Base-by-base conservation (phyloP, 257 asterid genomes). In the Primulina tabacum region DNA sequence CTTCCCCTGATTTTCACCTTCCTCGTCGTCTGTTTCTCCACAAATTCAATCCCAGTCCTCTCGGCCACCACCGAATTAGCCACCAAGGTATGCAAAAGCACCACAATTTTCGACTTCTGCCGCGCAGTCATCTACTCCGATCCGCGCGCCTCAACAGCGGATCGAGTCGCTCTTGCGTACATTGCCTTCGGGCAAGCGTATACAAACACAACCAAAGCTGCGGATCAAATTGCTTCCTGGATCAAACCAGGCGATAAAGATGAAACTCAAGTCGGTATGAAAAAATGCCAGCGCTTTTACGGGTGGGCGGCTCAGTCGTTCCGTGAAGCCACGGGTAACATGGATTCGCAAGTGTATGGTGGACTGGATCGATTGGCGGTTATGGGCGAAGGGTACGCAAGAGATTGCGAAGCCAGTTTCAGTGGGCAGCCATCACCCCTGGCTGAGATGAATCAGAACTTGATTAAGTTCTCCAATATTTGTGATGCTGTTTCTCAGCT, bases 91-190 rank as follows among this genome's bases (percentile, higher is more conserved):
- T 82, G 87, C 84, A 68, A 29, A 59, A 79, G 64, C 30, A 76
- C 84, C 8, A 73, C 79, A 0, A 72, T 74, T 50, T 76, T 76
- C 65, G 28, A 21, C 21, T 82, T 82, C 68, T 82, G 87, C 72
- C 72, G 30, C n/a, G 74, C 57, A 32, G 71, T 74, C 35, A 21
- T 82, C 43, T 82, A 76, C 80, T 71, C 84, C 56, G 84, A 79
- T 21, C 78, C 75, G 33, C 84, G 59, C 9, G 74, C 80, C 58
- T 47, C 75, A 9, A 18, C 37, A 14, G 82, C 80, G 62, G 79
- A 82, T 14, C 72, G 63, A 9, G 71, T 30, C 67, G 38, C 30
- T 10, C 84, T 82, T n/a, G 60, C 76, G 4, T 75, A 71, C 71
- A 64, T 79, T 38, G 62, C 58, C 18, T 74, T 71, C 73, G 67